phyloP scores from a whole-genome alignment of 805 yeast species.

The Ogataea nakhonphanomensis region DNA sequence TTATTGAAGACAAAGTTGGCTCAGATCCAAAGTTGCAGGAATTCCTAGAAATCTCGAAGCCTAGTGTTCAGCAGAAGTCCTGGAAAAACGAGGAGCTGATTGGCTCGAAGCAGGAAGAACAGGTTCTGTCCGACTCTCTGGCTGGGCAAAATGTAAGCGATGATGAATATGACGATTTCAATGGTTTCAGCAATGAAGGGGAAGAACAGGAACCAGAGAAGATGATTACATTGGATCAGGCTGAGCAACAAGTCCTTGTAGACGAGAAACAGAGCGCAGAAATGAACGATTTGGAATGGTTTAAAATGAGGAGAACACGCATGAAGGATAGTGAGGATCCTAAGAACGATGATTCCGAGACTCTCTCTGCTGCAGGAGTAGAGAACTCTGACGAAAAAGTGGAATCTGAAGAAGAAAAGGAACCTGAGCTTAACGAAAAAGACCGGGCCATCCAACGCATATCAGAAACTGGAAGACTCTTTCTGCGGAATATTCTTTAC shows the following conservation, averaged over 20 bases:
- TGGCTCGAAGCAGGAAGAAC: conserved; percentile 12
- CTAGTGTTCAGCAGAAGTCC: conserved; percentile 62
- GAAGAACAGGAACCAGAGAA: conserved; percentile 54
- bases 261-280: conserved; percentile 22
- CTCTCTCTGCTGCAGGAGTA: conserved; percentile 5
- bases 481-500: conserved; percentile 82
- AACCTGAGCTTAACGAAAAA: conserved; percentile 38
- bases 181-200: conserved; percentile 40
- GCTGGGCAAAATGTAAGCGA: conserved; percentile 44
- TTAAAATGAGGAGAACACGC: conserved; percentile 68
- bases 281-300: conserved; percentile 84
- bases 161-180: conserved; percentile 53
- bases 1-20: conserved; percentile 58
- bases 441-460: conserved; percentile 51
- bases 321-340: conserved; percentile 47
- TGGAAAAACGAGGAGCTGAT: conserved; percentile 68
- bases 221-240: conserved; percentile 35
- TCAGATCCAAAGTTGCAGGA: conserved; percentile 70
- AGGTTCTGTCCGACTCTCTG: conserved; percentile 19
- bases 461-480: conserved; percentile 71
- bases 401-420: conserved; percentile 8
- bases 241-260: not conserved
- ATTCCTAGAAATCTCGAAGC: conserved; percentile 79
- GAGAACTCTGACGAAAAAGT: conserved; percentile 10
- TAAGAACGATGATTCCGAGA: not conserved